Conservation (phyloP, 192 early-diverging fungal genomes). For the Backusella sp. region DNA sequence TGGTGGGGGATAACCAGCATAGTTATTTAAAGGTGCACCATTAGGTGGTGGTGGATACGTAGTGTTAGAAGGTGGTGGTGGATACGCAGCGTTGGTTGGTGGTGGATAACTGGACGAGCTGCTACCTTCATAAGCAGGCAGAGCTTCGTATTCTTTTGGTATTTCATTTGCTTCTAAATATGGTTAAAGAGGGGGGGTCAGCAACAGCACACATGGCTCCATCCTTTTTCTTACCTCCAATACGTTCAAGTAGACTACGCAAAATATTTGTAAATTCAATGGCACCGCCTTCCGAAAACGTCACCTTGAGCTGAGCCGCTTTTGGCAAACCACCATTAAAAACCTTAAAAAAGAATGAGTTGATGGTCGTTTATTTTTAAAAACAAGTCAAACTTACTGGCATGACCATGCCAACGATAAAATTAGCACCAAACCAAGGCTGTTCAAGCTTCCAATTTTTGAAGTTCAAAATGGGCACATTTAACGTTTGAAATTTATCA, state of each 20-base stretch:
- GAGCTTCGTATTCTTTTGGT: slow-evolving; percentile 32
- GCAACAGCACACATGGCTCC: background rate
- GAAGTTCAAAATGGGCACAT: slow-evolving; percentile 33
- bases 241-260: slow-evolving; percentile 29
- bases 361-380: no score
- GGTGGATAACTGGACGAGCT: background rate
- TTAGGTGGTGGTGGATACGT: background rate
- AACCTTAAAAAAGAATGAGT: background rate
- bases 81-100: background rate
- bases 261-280: slow-evolving; percentile 49
- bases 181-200: background rate
- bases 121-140: slow-evolving; percentile 33
- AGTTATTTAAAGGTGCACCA: background rate
- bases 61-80: background rate
- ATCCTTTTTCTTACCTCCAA: slow-evolving; percentile 28
- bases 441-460: slow-evolving; percentile 46
- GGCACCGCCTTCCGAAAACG: slow-evolving; percentile 56
- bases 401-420: slow-evolving; percentile 35
- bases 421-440: slow-evolving; percentile 59
- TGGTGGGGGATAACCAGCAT: background rate
- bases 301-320: slow-evolving; percentile 40
- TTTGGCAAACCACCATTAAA: slow-evolving; percentile 43
- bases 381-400: slow-evolving; percentile 34
- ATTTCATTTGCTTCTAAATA: slow-evolving; percentile 26
- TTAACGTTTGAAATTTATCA: slow-evolving; percentile 25